A percentile compares a stretch with the other conserved stretches of the same genome.
Evolutionary conservation across 345 rosid species (phyloP).

Genomic region (Mangifera indica): DNA sequence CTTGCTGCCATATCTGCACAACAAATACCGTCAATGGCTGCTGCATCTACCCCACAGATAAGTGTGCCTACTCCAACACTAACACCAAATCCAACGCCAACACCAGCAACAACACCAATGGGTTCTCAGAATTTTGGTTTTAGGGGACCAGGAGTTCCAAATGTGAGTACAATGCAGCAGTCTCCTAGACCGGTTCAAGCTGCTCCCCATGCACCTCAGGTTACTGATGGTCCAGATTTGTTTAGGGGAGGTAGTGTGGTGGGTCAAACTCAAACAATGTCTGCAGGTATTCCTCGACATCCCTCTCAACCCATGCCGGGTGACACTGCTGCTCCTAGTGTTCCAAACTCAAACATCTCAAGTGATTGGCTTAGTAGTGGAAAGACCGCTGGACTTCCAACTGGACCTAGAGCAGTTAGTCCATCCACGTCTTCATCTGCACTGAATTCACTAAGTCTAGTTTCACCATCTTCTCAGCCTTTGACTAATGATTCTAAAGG

Average conservation of each 20-base stretch:
- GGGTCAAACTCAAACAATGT: slow-evolving; percentile 43
- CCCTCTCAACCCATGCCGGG: slow-evolving; percentile 44
- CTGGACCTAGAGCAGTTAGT: slow-evolving; percentile 44
- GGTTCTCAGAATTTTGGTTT: slow-evolving; percentile 49
- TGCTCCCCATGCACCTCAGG: slow-evolving; percentile 50
- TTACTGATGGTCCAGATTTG: slow-evolving; percentile 39
- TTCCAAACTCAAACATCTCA: slow-evolving; percentile 43
- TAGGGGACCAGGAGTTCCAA: slow-evolving; percentile 63
- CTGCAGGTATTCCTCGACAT: slow-evolving; percentile 35
- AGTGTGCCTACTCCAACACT: slow-evolving; percentile 29
- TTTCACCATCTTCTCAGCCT: slow-evolving; percentile 37
- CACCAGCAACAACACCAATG: slow-evolving; percentile 32
- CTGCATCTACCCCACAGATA: slow-evolving; percentile 38
- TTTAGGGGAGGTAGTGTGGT: slow-evolving; percentile 46
- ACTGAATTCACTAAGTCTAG: slow-evolving; percentile 39
- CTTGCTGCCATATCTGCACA: slow-evolving; percentile 53
- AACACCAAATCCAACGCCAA: slow-evolving; percentile 16
- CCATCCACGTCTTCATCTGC: slow-evolving; percentile 39
- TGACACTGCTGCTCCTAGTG: slow-evolving; percentile 35
- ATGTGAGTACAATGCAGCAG: slow-evolving; percentile 46
- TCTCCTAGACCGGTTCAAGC: slow-evolving; percentile 54
- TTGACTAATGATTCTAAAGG: slow-evolving; percentile 45
- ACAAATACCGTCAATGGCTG: slow-evolving; percentile 37
- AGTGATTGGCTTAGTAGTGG: slow-evolving; percentile 60
- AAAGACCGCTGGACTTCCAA: slow-evolving; percentile 40